Evolutionary conservation across 23 red algal genomes (phyloP).

Genomic region (Cyanidioschyzon merolae): DNA sequence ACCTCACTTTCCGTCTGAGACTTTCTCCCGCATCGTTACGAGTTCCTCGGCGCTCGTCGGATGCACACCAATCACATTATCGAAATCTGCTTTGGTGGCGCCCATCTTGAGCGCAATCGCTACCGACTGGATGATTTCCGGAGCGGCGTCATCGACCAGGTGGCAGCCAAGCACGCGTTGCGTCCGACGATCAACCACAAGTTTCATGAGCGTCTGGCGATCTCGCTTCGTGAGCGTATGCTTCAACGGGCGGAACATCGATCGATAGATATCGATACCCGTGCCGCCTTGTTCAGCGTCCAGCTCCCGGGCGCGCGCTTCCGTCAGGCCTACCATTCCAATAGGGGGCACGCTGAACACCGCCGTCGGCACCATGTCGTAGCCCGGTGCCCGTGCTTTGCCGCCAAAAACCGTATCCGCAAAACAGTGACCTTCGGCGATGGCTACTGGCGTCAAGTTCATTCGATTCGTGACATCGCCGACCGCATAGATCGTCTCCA

Average conservation of each 20-base stretch:
- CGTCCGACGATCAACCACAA: constrained; percentile 65
- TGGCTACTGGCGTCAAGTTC: constrained; percentile 86
- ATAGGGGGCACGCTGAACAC: constrained; percentile 86
- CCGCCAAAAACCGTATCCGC: constrained; percentile 80
- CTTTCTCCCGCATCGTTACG: constrained; percentile 62
- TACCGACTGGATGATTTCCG: constrained; percentile 73
- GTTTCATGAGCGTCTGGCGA: constrained; percentile 73
- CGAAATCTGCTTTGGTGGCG: constrained; percentile 87
- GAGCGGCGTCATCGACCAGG: constrained; percentile 62
- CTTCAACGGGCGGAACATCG: constrained; percentile 69
- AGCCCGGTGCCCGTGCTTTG: constrained; percentile 41
- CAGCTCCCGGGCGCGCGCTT: constrained; percentile 36
- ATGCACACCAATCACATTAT: constrained; percentile 86
- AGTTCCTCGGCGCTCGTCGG: constrained; percentile 90
- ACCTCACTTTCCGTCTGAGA: constrained; percentile 10
- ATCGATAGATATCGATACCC: constrained; percentile 74
- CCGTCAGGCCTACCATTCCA: constrained; percentile 76
- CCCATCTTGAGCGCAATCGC: constrained; percentile 83
- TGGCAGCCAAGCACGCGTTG: constrained; percentile 77
- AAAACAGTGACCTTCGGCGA: constrained; percentile 83
- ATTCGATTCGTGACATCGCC: constrained; percentile 83
- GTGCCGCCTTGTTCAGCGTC: constrained; percentile 42
- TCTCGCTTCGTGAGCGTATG: constrained; percentile 66
- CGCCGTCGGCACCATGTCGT: constrained; percentile 75
- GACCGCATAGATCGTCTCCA: constrained; percentile 88